Evolutionary conservation across 495 filamentous ascomycete species (phyloP), one percentile per base, ranked within the genome.

Genomic region (Talaromyces liani): DNA sequence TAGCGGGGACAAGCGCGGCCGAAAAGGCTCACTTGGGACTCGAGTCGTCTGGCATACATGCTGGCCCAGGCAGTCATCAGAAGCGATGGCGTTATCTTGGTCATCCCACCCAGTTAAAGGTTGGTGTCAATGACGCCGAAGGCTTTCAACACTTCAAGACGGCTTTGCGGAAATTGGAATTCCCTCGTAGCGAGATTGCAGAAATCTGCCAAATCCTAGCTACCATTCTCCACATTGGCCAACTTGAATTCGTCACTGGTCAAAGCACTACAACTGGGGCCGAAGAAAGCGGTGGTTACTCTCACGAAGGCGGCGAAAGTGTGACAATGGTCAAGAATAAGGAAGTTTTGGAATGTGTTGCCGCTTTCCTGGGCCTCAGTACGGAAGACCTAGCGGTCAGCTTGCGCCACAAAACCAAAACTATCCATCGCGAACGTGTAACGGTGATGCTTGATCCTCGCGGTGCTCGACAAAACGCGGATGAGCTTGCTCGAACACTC

Each of bases 121-220:
- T 98, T 33, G 94, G 94, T 24, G 91, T 98, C 71, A 97, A 98
- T 70, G 94, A 98, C 72, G 79, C 85, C 4, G 93, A 97, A 69
- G 93, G 93, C 0, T 98, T 98, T 75, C 91, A 95, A 71, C 88
- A 97, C 59, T 98, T 98, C 80, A 98, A 98, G 80, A 96, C 90
- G 0, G 94, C 94, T 3, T 77, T 98, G 59, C 79, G 93, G 54
- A 97, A 96, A 72, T 82, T 98, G 41, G 94, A 97, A 72, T 97
- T 98, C 67, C 91, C 93, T 2, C 84, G 92, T 24, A 85, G 87
- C 66, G 93, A 97, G 67, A 97, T 98, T 72, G 94, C 94, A 39
- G 93, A 97, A 71, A 90, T 98, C 63, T 98, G 94, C 72, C 93
- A 98, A 74, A 85, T 97, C 49, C 74, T 98, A 24, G 94, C 94